Conservation (phyloP, 306 rosid species). For the Begonia fuchsioides region DNA sequence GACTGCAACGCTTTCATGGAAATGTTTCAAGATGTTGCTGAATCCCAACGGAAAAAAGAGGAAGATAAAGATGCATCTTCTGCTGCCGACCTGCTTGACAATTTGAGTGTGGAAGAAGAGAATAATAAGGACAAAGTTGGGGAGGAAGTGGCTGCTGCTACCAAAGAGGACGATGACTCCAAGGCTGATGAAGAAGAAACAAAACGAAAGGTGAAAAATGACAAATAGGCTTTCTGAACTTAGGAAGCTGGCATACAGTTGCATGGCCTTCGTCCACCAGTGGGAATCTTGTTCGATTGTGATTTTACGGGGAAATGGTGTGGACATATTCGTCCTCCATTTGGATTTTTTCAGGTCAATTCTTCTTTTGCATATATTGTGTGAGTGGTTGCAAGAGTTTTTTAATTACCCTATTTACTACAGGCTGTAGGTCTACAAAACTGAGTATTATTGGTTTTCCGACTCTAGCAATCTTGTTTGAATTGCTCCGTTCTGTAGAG, state of each 20-base stretch:
- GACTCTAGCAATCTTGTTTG: too few species aligned
- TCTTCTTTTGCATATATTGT: constrained; percentile 6
- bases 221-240: constrained; percentile 34
- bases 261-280: constrained; percentile 21
- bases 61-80: constrained; percentile 46
- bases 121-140: constrained; percentile 27
- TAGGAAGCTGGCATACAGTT: constrained; percentile 12
- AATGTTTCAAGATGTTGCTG: too few species aligned
- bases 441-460: not conserved
- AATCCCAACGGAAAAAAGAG: too few species aligned
- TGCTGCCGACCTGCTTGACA: constrained; percentile 62
- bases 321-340: constrained; percentile 15
- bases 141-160: constrained; percentile 11
- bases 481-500: too few species aligned
- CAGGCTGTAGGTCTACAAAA: not conserved
- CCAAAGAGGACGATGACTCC: constrained; percentile 10
- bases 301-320: constrained; percentile 17
- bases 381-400: constrained; percentile 5
- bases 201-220: constrained; percentile 38
- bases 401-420: not conserved
- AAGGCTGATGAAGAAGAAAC: constrained; percentile 22
- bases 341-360: not conserved
- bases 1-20: constrained; percentile 84
- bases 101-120: too few species aligned
- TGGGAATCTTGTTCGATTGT: constrained; percentile 7